Evolutionary conservation across 257 asterid genomes (phyloP), one percentile per base, ranked within the genome.

Genomic region (Solanum pinnatisectum): DNA sequence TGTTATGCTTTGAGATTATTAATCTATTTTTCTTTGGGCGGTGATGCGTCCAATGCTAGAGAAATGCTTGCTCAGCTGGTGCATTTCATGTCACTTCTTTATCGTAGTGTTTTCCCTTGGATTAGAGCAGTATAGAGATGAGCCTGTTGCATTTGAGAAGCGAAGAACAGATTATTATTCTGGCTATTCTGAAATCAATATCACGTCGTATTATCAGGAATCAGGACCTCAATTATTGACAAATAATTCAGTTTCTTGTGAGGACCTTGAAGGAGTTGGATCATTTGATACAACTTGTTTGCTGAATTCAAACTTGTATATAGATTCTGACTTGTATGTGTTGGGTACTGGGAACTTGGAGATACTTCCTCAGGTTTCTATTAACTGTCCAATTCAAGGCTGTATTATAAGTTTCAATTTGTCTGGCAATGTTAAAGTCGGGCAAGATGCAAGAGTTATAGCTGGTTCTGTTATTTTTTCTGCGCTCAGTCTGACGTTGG

Each of bases 221-320:
- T 90, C 87, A 33, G 70, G 89, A 67, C 49, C 73, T 84, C 74
- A 88, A 6, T 83, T 84, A 46, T 89, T 81, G 88, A 63, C 5
- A 10, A 91, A 89, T 87, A 88, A 89, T 81, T 91, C 87, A 87
- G 90, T 89, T 84, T 93, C 98, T 84, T 96, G 99, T 90, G 96
- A 91, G 94, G 98, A 96, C 91, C 95, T 96, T 89, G 91, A 93
- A 89, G 99, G 99, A 83, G 94, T 93, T 88, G 99, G 99, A 46
- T 95, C 98, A 56, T 95, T 96, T 90, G 91, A 95, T 88, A 92
- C 94, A 23, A 95, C 98, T 84, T 96, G 99, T 86, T 85, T 90
- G 82, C 91, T 96, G 90, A 93, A 88, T 87, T 93, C 99, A 65
- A 90, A 91, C 86, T 85, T 92, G 72, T 84, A 88, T 63, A 83